A percentile compares a stretch with the other conserved stretches of the same genome.
These are phyloP conservation scores for Microcera coccophila DNA, from an alignment of 2,329 filamentous ascomycete species.

Conservation along the genomic window DNA sequence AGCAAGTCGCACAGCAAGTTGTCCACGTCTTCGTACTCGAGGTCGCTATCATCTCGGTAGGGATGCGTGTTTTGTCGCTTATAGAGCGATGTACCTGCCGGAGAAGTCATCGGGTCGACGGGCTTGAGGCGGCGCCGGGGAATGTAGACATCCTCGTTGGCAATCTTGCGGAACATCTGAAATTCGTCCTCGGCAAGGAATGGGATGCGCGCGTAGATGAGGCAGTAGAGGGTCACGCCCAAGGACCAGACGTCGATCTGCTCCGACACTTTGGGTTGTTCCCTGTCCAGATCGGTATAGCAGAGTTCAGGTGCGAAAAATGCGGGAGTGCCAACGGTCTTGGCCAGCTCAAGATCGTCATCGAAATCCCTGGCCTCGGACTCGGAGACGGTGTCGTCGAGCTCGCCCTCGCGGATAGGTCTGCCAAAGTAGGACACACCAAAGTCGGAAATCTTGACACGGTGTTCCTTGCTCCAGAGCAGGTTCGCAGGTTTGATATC, in stretches of 20 bases:
- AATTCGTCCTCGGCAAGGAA: constrained; percentile 91
- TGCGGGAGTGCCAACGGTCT: constrained; percentile 94
- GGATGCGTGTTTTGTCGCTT: constrained; percentile 58
- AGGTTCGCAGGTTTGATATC: constrained; percentile 90
- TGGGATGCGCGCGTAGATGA: constrained; percentile 89
- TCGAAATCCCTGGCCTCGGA: constrained; percentile 84
- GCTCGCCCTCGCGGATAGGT: constrained; percentile 77
- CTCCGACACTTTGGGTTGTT: constrained; percentile 75
- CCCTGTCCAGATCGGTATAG: constrained; percentile 71
- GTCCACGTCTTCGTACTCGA: constrained; percentile 82
- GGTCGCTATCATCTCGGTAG: constrained; percentile 71
- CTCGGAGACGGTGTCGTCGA: constrained; percentile 69
- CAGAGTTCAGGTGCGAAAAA: constrained; percentile 98
- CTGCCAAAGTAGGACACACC: constrained; percentile 95
- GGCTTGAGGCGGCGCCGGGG: constrained; percentile 78
- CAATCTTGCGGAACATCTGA: constrained; percentile 86
- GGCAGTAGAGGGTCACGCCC: constrained; percentile 91
- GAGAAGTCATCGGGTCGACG: constrained; percentile 57
- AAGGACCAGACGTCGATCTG: constrained; percentile 98
- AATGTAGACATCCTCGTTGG: constrained; percentile 88
- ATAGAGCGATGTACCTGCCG: constrained; percentile 51
- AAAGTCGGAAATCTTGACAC: constrained; percentile 97
- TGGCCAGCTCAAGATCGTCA: constrained; percentile 92
- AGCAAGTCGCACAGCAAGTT: constrained; percentile 76
- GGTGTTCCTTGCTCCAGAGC: constrained; percentile 76